Conservation (phyloP, 495 filamentous ascomycete species). For the Trichoderma parareesei region DNA sequence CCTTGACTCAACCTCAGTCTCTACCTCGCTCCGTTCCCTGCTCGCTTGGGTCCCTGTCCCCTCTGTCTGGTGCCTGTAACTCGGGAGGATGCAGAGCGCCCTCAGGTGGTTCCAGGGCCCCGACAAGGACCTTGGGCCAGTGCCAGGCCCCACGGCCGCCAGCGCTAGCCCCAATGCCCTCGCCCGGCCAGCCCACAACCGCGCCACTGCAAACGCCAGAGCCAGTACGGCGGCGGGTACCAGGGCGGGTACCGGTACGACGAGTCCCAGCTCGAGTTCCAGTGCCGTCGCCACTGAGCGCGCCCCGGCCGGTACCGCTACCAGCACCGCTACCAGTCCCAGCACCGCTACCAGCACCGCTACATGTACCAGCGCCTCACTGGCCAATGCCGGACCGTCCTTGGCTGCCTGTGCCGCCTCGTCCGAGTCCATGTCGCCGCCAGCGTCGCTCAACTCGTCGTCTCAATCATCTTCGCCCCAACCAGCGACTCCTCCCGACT, state of each 20-base stretch:
- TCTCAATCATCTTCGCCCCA: slow-evolving; percentile 31
- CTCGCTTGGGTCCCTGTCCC: too few relatives aligned
- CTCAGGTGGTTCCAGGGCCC: slow-evolving; percentile 6
- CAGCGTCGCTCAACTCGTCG: slow-evolving; percentile 17
- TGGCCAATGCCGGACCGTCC: neutral
- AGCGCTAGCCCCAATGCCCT: neutral
- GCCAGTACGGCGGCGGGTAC: neutral
- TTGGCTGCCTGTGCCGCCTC: slow-evolving; percentile 9
- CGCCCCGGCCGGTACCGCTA: neutral
- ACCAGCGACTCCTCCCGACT: slow-evolving; percentile 27
- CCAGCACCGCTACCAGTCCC: neutral
- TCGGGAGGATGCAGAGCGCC: slow-evolving; percentile 4
- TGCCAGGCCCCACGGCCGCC: slow-evolving; percentile 4
- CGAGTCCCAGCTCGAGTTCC: neutral
- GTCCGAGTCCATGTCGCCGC: slow-evolving; percentile 9
- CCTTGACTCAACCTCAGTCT: too few relatives aligned
- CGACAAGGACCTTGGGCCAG: slow-evolving; percentile 2
- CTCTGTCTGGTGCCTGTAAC: neutral
- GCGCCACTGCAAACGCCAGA: slow-evolving; percentile 2
- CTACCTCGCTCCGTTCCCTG: too few relatives aligned
- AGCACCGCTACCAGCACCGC: neutral
- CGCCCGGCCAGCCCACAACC: neutral
- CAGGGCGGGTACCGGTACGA: neutral
- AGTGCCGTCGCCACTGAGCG: neutral
- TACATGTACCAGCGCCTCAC: neutral